Percentiles rank a stretch among this genome's conserved stretches.
Evolutionary conservation across 2,329 filamentous ascomycete species (phyloP).

Genomic region (Ramularia collo-cygni): DNA sequence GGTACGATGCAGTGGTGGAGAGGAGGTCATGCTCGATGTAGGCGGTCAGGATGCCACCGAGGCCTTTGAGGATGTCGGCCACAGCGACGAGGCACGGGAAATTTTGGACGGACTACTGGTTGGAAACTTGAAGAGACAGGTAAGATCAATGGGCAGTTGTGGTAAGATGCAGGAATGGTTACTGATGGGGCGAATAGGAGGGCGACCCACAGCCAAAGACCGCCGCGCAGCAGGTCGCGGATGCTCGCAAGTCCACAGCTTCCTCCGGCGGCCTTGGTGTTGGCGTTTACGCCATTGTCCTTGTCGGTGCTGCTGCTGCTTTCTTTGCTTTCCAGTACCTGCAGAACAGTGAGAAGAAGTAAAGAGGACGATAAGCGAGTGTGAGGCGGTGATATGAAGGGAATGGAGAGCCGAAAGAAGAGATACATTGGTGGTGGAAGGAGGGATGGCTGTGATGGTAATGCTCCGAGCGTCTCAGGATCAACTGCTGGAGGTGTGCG

Average conservation of each 20-base stretch:
- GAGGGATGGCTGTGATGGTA: background rate
- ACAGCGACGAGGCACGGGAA: conserved; percentile 97
- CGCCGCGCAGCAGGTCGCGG: conserved; percentile 43
- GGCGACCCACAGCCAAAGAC: conserved; percentile 72
- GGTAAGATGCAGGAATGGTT: background rate
- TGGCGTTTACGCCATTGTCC: conserved; percentile 72
- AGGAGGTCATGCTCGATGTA: conserved; percentile 95
- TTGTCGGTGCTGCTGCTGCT: conserved; percentile 68
- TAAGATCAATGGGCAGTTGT: conserved; percentile 39
- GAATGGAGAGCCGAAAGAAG: background rate
- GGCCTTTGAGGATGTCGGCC: conserved; percentile 97
- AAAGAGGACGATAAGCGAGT: conserved; percentile 13
- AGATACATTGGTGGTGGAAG: background rate
- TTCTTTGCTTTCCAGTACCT: conserved; percentile 84
- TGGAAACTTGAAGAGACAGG: conserved; percentile 72
- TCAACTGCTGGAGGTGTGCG: too few relatives aligned
- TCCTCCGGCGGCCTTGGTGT: conserved; percentile 55
- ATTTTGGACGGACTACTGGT: conserved; percentile 72
- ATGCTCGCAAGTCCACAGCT: conserved; percentile 41
- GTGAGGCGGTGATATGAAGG: conserved; percentile 4
- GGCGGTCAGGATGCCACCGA: conserved; percentile 94
- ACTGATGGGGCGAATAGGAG: conserved; percentile 43
- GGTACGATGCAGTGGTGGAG: conserved; percentile 65
- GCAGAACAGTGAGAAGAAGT: conserved; percentile 47
- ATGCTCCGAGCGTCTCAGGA: too few relatives aligned